These are phyloP conservation scores for Candida ficus DNA, from an alignment of 805 yeast genomes.

Conservation along the genomic window DNA sequence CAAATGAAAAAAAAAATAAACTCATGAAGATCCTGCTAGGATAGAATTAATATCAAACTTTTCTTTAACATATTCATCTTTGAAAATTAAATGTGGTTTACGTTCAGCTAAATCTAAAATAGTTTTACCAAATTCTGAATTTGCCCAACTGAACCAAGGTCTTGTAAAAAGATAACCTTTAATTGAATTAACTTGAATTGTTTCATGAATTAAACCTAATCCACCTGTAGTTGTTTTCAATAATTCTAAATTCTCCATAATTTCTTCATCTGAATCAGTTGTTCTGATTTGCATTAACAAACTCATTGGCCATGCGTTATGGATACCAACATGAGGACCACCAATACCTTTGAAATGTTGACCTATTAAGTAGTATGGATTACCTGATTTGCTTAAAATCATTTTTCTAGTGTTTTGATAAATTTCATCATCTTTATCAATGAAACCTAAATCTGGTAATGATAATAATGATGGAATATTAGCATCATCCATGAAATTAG, in stretches of 20 bases:
- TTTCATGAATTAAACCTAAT: constrained; percentile 81
- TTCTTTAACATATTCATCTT: constrained; percentile 27
- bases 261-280: constrained; percentile 65
- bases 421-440: constrained; percentile 43
- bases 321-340: constrained; percentile 84
- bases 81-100: constrained; percentile 69
- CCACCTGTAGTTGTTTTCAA: constrained; percentile 62
- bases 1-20: too few species aligned
- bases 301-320: constrained; percentile 90
- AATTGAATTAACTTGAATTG: constrained; percentile 57
- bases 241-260: constrained; percentile 40
- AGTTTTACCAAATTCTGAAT: constrained; percentile 85
- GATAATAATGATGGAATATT: constrained; percentile 80
- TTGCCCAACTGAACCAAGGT: constrained; percentile 94
- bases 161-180: constrained; percentile 54
- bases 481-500: constrained; percentile 82
- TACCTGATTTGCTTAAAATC: constrained; percentile 63
- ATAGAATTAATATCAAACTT: constrained; percentile 10
- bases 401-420: constrained; percentile 77
- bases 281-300: constrained; percentile 73
- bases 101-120: constrained; percentile 69
- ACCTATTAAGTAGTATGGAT: constrained; percentile 74
- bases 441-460: constrained; percentile 73
- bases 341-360: constrained; percentile 69
- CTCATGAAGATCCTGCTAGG: not conserved